A percentile compares a stretch with the other conserved stretches of the same genome.
Evolutionary conservation across 257 asterid species (phyloP).

Genomic region (Primulina eburnea): DNA sequence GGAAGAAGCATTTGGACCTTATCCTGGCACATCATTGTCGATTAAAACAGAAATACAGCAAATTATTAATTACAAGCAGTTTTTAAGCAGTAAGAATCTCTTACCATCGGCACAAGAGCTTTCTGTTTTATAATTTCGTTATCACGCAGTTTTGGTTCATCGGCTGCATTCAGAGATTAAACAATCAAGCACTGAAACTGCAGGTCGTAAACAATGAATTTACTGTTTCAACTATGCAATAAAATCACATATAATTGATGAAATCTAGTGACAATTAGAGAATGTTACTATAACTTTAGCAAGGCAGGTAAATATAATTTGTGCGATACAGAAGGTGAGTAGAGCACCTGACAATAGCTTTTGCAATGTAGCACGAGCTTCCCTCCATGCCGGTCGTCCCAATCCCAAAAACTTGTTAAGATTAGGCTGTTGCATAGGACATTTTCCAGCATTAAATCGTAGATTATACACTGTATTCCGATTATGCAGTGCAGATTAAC

Average conservation of each 20-base stretch:
- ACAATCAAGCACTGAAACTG: slow-evolving; percentile 10
- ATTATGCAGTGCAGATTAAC: background rate
- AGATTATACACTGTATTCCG: background rate
- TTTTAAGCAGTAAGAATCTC: slow-evolving; percentile 14
- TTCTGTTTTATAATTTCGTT: slow-evolving; percentile 55
- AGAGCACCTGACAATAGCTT: slow-evolving; percentile 76
- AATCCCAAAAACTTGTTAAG: slow-evolving; percentile 74
- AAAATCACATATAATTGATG: slow-evolving; percentile 10
- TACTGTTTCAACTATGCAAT: slow-evolving; percentile 7
- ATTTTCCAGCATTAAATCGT: slow-evolving; percentile 19
- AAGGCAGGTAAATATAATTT: slow-evolving; percentile 1
- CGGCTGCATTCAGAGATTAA: slow-evolving; percentile 45
- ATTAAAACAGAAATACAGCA: background rate
- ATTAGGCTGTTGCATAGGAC: slow-evolving; percentile 51
- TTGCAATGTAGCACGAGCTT: slow-evolving; percentile 83
- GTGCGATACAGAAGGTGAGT: slow-evolving; percentile 8
- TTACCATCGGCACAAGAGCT: slow-evolving; percentile 78
- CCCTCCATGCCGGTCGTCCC: slow-evolving; percentile 97
- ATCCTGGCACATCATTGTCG: slow-evolving; percentile 38
- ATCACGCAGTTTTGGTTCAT: slow-evolving; percentile 76
- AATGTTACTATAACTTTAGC: background rate
- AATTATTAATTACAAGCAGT: slow-evolving; percentile 14
- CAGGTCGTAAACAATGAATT: slow-evolving; percentile 6
- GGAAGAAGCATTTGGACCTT: slow-evolving; percentile 90
- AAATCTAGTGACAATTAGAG: slow-evolving; percentile 7